Percentiles rank a stretch among this genome's conserved stretches.
These are phyloP conservation scores for Leccinum subatratum DNA, from an alignment of 1,284 basidiomycete genomes.

Conservation along the genomic window DNA sequence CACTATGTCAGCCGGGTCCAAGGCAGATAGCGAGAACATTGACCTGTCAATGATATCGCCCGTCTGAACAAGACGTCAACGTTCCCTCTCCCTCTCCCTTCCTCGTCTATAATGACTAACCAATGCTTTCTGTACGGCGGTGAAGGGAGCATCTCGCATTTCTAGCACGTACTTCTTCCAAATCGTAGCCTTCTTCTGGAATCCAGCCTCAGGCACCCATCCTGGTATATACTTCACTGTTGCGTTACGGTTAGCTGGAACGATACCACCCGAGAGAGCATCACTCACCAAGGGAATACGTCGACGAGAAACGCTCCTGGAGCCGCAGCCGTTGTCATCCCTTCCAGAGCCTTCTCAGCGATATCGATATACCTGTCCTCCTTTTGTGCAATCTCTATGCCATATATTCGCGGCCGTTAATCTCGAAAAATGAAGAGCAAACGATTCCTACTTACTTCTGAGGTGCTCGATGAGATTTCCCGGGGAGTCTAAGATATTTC, in stretches of 20 bases:
- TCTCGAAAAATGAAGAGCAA: background rate
- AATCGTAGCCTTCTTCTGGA: slow-evolving; percentile 28
- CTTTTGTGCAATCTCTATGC: slow-evolving; percentile 33
- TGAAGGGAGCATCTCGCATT: slow-evolving; percentile 31
- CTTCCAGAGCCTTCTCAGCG: slow-evolving; percentile 36
- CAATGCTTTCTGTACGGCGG: slow-evolving; percentile 25
- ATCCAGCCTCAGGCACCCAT: slow-evolving; percentile 34
- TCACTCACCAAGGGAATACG: slow-evolving; percentile 31
- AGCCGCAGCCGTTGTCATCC: slow-evolving; percentile 35
- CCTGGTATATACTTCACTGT: slow-evolving; percentile 30
- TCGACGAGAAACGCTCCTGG: slow-evolving; percentile 38
- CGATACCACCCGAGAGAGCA: background rate
- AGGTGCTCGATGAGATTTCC: slow-evolving; percentile 41
- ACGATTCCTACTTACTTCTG: slow-evolving; percentile 35
- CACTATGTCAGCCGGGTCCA: too few species aligned
- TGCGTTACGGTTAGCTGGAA: slow-evolving; percentile 9
- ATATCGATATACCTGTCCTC: slow-evolving; percentile 36
- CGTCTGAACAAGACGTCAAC: too few species aligned
- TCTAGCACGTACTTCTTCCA: slow-evolving; percentile 31
- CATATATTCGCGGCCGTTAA: slow-evolving; percentile 24
- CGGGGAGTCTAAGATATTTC: slow-evolving; percentile 37
- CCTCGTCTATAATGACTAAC: too few species aligned
- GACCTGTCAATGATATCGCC: too few species aligned
- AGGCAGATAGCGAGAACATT: too few species aligned
- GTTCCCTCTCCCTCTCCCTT: too few species aligned